Conservation (phyloP, 1,284 basidiomycete genomes). For the Puccinia triticina region DNA sequence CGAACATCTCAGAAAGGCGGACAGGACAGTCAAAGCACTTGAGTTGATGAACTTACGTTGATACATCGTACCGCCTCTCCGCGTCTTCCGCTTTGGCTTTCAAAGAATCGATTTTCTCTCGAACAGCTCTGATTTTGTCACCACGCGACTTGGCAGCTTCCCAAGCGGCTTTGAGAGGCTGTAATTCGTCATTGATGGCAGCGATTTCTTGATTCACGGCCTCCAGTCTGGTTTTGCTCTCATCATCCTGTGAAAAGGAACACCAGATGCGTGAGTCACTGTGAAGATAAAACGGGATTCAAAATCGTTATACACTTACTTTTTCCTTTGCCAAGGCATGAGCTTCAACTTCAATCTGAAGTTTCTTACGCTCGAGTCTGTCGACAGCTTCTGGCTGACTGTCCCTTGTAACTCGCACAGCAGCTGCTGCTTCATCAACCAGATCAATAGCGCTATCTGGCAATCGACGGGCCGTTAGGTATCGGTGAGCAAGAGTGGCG, state of each 20-base stretch:
- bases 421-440: slow-evolving; percentile 87
- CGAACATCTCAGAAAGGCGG: slow-evolving; percentile 53
- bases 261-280: slow-evolving; percentile 65
- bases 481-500: slow-evolving; percentile 89
- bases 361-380: slow-evolving; percentile 84
- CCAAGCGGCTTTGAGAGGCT: slow-evolving; percentile 82
- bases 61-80: slow-evolving; percentile 72
- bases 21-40: slow-evolving; percentile 66
- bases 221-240: slow-evolving; percentile 83
- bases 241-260: slow-evolving; percentile 70
- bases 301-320: slow-evolving; percentile 34
- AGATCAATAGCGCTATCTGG: slow-evolving; percentile 91
- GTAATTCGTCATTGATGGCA: slow-evolving; percentile 84
- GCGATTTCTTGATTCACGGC: slow-evolving; percentile 78
- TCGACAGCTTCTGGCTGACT: slow-evolving; percentile 94
- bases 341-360: slow-evolving; percentile 92
- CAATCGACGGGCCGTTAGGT: slow-evolving; percentile 70
- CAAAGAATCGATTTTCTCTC: slow-evolving; percentile 86
- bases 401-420: slow-evolving; percentile 86
- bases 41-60: slow-evolving; percentile 24
- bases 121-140: slow-evolving; percentile 79
- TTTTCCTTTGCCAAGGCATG: slow-evolving; percentile 76
- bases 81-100: slow-evolving; percentile 92
- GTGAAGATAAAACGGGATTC: not conserved
- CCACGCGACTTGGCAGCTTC: slow-evolving; percentile 85